These are phyloP conservation scores for Boletus huronensis DNA, from an alignment of 768 basidiomycete species.

Conservation along the genomic window DNA sequence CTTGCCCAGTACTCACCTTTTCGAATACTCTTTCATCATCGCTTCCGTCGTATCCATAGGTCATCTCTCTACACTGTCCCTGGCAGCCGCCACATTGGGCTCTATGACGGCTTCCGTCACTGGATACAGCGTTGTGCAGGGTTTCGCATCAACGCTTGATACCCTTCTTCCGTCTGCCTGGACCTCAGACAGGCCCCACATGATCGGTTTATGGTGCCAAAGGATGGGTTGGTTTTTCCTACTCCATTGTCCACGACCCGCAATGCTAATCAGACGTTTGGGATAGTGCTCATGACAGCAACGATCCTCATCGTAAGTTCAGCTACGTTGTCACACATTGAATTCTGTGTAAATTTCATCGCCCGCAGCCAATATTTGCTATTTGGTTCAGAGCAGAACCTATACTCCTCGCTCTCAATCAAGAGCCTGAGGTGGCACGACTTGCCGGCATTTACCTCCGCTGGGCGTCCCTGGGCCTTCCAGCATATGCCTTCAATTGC, in stretches of 20 bases:
- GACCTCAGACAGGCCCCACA: slow-evolving; percentile 80
- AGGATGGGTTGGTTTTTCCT: slow-evolving; percentile 62
- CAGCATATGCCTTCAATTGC: slow-evolving; percentile 61
- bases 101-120: slow-evolving; percentile 68
- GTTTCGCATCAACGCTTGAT: slow-evolving; percentile 82
- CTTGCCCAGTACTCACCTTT: slow-evolving; percentile 58
- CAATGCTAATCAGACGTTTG: slow-evolving; percentile 6
- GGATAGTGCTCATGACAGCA: slow-evolving; percentile 58
- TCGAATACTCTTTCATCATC: slow-evolving; percentile 85
- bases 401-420: slow-evolving; percentile 69
- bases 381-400: slow-evolving; percentile 84
- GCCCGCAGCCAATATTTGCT: slow-evolving; percentile 46
- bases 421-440: slow-evolving; percentile 81
- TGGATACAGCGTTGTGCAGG: slow-evolving; percentile 66
- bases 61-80: slow-evolving; percentile 83
- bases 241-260: background rate
- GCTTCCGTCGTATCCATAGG: slow-evolving; percentile 85
- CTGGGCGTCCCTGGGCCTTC: slow-evolving; percentile 75
- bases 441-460: slow-evolving; percentile 76
- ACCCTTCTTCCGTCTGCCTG: slow-evolving; percentile 93
- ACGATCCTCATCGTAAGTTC: slow-evolving; percentile 55
- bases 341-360: background rate
- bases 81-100: slow-evolving; percentile 77
- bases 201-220: slow-evolving; percentile 90
- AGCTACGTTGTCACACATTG: background rate